Base-by-base conservation (phyloP, 306 rosid genomes). In the Pachyrhizus erosus region DNA sequence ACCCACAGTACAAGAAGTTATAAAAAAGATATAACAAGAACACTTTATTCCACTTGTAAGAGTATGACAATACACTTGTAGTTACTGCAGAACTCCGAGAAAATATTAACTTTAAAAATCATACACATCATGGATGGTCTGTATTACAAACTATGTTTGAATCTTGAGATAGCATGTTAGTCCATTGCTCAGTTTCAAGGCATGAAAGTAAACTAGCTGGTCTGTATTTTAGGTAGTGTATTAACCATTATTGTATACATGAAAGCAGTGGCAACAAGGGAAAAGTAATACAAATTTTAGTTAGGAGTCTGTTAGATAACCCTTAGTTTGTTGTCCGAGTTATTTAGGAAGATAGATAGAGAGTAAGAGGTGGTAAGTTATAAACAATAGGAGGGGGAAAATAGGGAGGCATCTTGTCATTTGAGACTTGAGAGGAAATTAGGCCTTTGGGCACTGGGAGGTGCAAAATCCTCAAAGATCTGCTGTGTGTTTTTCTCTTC, bases 91-190 rank as follows among this genome's bases (percentile, higher is more conserved):
- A 67, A 74, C 15, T 12, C 68, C 69, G 17, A 81, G 37, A 39
- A 65, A 82, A 55, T 34, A 40, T 26, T 7, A 7, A 15, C 2
- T 52, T 75, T 0, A 34, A 3, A 34, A 34, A 34, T 34, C 45
- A 82, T 26, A 51, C 67, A 34, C 24, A 48, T 55, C 55, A 33
- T n/a, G 60, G 18, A 65, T 43, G 75, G 40, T 27, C 64, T 55
- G 82, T 45, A 73, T 51, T 26, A n/a, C 23, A 82, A 81, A 65
- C 54, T 15, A 46, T 39, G 17, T 20, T 43, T 49, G 40, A 62
- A 26, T 39, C 42, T 18, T 27, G 61, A 71, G 69, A 24, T 62
- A 34, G 45, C 54, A 80, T 61, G 20, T 18, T 24, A 45, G 15
- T 60, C 8, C 54, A 60, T 73, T 46, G 40, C 42, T 72, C 10